Evolutionary conservation across 495 filamentous ascomycete genomes (phyloP).

Genomic region (Penicillium angulare): DNA sequence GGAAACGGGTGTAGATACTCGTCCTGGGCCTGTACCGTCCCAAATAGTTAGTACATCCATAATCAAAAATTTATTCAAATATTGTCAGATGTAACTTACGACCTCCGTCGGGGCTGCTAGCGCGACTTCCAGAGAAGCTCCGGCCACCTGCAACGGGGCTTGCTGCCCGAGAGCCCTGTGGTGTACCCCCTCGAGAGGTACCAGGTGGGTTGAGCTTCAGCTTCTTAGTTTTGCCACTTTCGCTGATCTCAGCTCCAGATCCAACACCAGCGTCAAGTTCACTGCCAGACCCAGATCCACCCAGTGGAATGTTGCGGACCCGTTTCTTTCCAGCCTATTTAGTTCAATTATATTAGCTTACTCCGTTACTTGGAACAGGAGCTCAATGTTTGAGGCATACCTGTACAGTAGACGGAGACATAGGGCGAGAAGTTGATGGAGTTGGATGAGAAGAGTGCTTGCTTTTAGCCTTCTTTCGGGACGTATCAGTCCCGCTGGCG

Average conservation of each 20-base stretch:
- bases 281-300: conserved; percentile 64
- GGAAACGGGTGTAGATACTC: conserved; percentile 34
- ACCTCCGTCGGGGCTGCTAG: conserved; percentile 37
- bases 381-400: conserved; percentile 23
- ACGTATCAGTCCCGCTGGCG: conserved; percentile 84
- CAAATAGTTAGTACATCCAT: conserved; percentile 4
- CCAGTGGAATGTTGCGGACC: conserved; percentile 35
- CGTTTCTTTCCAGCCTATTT: conserved; percentile 46
- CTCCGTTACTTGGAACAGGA: too few relatives aligned
- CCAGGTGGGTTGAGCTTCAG: conserved; percentile 58
- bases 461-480: conserved; percentile 85
- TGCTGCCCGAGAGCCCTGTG: conserved; percentile 52
- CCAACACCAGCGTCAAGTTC: conserved; percentile 76
- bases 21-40: conserved; percentile 20
- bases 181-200: conserved; percentile 52
- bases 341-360: conserved; percentile 12
- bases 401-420: conserved; percentile 43
- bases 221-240: conserved; percentile 68
- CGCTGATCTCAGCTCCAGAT: conserved; percentile 64
- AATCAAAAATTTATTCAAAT: neutral
- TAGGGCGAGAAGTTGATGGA: conserved; percentile 55
- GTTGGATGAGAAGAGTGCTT: conserved; percentile 50
- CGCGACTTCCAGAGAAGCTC: conserved; percentile 34
- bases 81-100: conserved; percentile 20
- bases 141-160: conserved; percentile 44